phyloP scores from a whole-genome alignment of 1,284 basidiomycete genomes.

The Leccinum griseonigrum region DNA sequence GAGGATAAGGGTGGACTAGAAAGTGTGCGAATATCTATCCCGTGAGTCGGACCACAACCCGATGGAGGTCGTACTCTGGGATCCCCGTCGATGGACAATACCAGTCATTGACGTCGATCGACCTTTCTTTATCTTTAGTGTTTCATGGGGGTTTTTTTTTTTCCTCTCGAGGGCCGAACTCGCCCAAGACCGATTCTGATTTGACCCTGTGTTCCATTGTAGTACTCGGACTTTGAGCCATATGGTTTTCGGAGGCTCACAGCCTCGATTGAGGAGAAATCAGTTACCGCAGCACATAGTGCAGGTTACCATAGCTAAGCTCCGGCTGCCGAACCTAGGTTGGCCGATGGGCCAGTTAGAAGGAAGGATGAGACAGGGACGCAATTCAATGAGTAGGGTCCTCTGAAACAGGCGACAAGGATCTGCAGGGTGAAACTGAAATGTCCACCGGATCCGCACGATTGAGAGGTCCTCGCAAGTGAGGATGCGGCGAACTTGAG shows the following conservation, averaged over 20 bases:
- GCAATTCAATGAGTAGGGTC: conserved; percentile 12
- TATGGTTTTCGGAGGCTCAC: conserved; percentile 5
- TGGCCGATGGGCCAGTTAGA: not conserved
- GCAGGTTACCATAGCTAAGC: conserved; percentile 8
- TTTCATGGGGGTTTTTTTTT: not conserved
- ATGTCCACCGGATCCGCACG: conserved; percentile 10
- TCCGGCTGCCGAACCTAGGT: not conserved
- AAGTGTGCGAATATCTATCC: conserved; percentile 3
- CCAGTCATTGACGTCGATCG: conserved; percentile 8
- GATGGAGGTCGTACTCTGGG: conserved; percentile 8
- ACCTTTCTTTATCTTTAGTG: not conserved
- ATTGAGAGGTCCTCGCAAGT: conserved; percentile 19
- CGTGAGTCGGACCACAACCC: conserved; percentile 10
- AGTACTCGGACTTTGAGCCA: not conserved
- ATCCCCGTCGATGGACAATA: conserved; percentile 3
- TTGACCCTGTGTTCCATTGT: conserved; percentile 10
- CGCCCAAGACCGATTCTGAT: conserved; percentile 7
- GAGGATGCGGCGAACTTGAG: conserved; percentile 11
- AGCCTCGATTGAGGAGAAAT: conserved; percentile 10
- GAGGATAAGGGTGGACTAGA: not conserved
- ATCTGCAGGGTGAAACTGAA: conserved; percentile 22
- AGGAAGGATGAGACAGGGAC: conserved; percentile 18
- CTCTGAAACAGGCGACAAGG: conserved; percentile 24
- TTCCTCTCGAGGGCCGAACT: conserved; percentile 9
- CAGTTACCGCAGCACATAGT: conserved; percentile 1